Evolutionary conservation across 2,329 filamentous ascomycete species (phyloP).

Genomic region (Pyricularia sp.): DNA sequence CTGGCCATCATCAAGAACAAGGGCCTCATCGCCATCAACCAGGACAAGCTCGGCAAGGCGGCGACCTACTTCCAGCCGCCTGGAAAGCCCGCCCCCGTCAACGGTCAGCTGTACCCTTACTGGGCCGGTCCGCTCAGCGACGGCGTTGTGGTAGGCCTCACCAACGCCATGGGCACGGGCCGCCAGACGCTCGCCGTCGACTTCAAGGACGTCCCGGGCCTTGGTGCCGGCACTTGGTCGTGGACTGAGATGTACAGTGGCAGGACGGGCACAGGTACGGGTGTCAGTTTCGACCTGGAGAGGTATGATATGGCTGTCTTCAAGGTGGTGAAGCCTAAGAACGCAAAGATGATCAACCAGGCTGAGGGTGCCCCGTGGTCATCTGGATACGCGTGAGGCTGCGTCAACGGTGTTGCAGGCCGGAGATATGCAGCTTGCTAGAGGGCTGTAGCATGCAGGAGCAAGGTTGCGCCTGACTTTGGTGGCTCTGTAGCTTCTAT

Average conservation of each 20-base stretch:
- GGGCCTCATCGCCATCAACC: slow-evolving; percentile 18
- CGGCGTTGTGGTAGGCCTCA: slow-evolving; percentile 25
- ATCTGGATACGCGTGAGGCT: no score
- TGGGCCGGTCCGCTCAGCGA: slow-evolving; percentile 27
- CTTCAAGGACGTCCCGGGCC: slow-evolving; percentile 31
- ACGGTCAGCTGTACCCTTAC: slow-evolving; percentile 30
- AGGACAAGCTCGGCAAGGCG: slow-evolving; percentile 15
- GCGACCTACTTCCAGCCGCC: slow-evolving; percentile 15
- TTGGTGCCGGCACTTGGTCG: slow-evolving; percentile 26
- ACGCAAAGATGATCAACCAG: not conserved
- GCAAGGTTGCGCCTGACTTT: not conserved
- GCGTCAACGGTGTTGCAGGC: not conserved
- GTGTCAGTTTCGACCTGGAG: slow-evolving; percentile 13
- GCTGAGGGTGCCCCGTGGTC: not conserved
- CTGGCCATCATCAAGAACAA: slow-evolving; percentile 15
- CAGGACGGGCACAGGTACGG: slow-evolving; percentile 13
- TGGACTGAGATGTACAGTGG: slow-evolving; percentile 25
- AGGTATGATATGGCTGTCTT: not conserved
- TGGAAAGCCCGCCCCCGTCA: slow-evolving; percentile 26
- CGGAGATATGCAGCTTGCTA: no score
- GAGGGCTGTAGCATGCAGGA: not conserved
- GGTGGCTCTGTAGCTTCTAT: no score
- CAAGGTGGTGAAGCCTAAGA: not conserved
- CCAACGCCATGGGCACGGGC: slow-evolving; percentile 20
- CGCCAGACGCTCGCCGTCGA: slow-evolving; percentile 31